Evolutionary conservation across 2,329 filamentous ascomycete genomes (phyloP).

Genomic region (Orbilia oligospora): DNA sequence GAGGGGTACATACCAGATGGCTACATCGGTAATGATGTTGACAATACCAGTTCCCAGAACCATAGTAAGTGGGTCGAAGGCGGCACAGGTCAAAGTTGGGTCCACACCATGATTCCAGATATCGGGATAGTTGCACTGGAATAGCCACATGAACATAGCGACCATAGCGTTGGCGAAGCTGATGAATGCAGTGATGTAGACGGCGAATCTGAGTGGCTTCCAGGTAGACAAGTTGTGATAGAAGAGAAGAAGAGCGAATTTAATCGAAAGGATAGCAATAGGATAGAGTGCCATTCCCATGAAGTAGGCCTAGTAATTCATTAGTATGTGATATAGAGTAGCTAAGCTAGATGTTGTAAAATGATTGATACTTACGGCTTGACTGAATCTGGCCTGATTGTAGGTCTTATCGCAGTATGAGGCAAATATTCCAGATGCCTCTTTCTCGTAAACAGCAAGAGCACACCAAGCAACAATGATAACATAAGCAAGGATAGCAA

Average conservation of each 20-base stretch:
- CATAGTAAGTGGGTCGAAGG: conserved; percentile 33
- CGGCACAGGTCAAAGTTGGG: conserved; percentile 46
- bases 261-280: conserved; percentile 54
- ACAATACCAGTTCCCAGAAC: conserved; percentile 50
- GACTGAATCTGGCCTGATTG: conserved; percentile 41
- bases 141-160: conserved; percentile 59
- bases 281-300: conserved; percentile 60
- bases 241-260: conserved; percentile 55
- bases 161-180: conserved; percentile 56
- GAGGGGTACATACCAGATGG: conserved; percentile 50
- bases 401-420: conserved; percentile 54
- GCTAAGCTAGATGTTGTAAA: background rate
- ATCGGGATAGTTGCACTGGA: conserved; percentile 57
- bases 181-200: conserved; percentile 49
- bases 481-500: conserved; percentile 42
- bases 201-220: conserved; percentile 56
- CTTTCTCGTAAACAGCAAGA: conserved; percentile 50
- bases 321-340: conserved; percentile 19
- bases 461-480: conserved; percentile 52
- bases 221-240: conserved; percentile 57
- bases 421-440: conserved; percentile 40
- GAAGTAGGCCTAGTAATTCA: conserved; percentile 43
- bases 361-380: conserved; percentile 39
- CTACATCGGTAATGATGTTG: conserved; percentile 60
- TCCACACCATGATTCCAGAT: conserved; percentile 58